A percentile compares a stretch with the other conserved stretches of the same genome.
Evolutionary conservation across 106 monocot genomes (phyloP).

Genomic region (Posidonia australis): DNA sequence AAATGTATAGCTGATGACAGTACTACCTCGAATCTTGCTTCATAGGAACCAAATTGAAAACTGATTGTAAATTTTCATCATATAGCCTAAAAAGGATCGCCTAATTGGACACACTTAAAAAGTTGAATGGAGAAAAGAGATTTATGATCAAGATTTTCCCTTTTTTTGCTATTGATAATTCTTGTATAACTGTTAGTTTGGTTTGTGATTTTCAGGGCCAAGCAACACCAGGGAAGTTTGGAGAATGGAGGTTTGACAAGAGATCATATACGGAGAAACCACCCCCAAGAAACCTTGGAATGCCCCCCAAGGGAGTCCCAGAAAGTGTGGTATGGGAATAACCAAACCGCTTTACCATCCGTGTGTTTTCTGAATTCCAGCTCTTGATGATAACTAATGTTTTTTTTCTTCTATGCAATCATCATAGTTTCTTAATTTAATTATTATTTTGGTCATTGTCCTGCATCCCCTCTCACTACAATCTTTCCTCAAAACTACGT

Average conservation of each 20-base stretch:
- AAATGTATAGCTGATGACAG: not conserved
- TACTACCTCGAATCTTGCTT: too few relatives aligned
- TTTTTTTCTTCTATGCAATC: not conserved
- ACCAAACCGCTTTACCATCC: not conserved
- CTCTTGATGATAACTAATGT: too few relatives aligned
- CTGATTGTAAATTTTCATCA: too few relatives aligned
- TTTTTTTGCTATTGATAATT: not conserved
- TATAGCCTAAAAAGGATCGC: too few relatives aligned
- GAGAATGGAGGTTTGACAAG: conserved; percentile 96
- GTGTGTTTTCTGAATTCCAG: not conserved
- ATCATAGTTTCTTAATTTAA: not conserved
- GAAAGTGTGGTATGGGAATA: conserved; percentile 69
- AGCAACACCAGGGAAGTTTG: conserved; percentile 69
- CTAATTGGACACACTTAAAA: too few relatives aligned
- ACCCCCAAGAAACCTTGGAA: conserved; percentile 60
- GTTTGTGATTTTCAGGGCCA: conserved; percentile 36
- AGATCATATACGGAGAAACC: conserved; percentile 45
- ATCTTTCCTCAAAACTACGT: not conserved
- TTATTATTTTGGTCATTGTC: not conserved
- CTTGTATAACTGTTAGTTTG: not conserved
- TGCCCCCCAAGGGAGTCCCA: conserved; percentile 67
- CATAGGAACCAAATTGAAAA: not conserved
- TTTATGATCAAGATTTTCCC: not conserved
- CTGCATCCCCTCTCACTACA: not conserved
- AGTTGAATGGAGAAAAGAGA: not conserved